Evolutionary conservation across 768 basidiomycete genomes (phyloP).

Genomic region (Termitomyces sp.): DNA sequence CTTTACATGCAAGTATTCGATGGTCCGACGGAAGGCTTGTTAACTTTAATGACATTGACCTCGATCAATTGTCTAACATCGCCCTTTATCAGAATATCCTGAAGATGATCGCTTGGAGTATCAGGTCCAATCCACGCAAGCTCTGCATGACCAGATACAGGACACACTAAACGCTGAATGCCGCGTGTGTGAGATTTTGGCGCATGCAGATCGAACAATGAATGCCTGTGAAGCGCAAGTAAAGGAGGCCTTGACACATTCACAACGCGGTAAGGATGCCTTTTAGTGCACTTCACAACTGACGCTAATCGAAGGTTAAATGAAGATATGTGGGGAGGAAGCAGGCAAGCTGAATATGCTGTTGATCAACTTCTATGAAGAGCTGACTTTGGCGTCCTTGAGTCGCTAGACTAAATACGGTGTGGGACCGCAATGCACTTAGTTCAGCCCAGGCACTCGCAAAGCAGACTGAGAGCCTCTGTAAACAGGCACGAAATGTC

Average conservation of each 20-base stretch:
- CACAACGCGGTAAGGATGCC: constrained; percentile 32
- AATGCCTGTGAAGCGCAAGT: constrained; percentile 26
- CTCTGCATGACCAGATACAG: constrained; percentile 32
- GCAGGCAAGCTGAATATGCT: constrained; percentile 21
- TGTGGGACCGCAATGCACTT: constrained; percentile 39
- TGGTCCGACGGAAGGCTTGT: constrained; percentile 37
- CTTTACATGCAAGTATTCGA: constrained; percentile 40
- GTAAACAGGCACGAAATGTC: constrained; percentile 33
- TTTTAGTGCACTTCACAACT: not conserved
- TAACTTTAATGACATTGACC: not conserved
- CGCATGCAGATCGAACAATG: constrained; percentile 32
- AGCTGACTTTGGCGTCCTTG: not conserved
- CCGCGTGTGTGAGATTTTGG: constrained; percentile 34
- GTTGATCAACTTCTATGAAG: not conserved
- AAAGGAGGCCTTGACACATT: constrained; percentile 34
- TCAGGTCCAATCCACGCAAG: constrained; percentile 27
- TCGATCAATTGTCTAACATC: not conserved
- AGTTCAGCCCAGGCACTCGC: constrained; percentile 31
- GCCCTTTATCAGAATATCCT: constrained; percentile 30
- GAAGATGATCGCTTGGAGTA: constrained; percentile 43
- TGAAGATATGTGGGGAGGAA: constrained; percentile 40
- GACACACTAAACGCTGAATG: constrained; percentile 33
- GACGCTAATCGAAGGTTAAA: not conserved
- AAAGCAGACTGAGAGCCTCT: constrained; percentile 28
- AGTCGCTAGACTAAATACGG: constrained; percentile 31